Base-by-base conservation (phyloP, 305 asterid genomes). In the Ilex paraguariensis region DNA sequence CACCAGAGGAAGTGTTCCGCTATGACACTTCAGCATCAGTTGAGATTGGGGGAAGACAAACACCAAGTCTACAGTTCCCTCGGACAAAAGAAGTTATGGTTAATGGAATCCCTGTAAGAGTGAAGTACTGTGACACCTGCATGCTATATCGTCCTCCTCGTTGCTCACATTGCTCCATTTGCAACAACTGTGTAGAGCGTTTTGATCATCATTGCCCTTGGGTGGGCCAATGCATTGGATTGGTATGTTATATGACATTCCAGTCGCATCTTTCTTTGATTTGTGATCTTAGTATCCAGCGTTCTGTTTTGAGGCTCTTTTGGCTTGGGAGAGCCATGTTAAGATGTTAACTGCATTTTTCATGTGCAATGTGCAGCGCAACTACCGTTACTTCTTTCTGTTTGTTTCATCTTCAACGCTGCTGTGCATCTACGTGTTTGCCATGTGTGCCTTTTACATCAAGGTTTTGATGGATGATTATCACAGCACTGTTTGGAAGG, bases 171-270 rank as follows among this genome's bases (percentile, higher is more conserved):
- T 94, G 99, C 81, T 91, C 99, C 71, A 81, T 91, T 59, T 94
- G 99, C 77, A 84, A 94, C 78, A 94, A 94, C 66, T 94, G 99
- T 62, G 97, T 94, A 59, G 99, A 94, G 82, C 96, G 93, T 64
- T 94, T 94, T 68, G 99, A 94, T 78, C 99, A 94, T 68, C 99
- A 94, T 80, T 94, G 99, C 82, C 99, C 99, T 59, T 94, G 99
- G 99, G 98, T 94, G 39, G 99, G 98, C 63, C 99, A 94, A 80
- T 94, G 99, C 83, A 83, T 94, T 63, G 99, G 98, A 68, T 54
- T 87, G 99, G 99, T 93, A 84, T 61, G 86, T 57, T 64, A 17
- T 15, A 17, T 64, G 63, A 36, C 6, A 36, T 36, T 5, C 42
- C 42, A 36, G 42, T 36, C 1, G 6, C 42, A 36, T 4, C 42